phyloP scores from a whole-genome alignment of 306 rosid genomes.

The Dryas alaskensis region DNA sequence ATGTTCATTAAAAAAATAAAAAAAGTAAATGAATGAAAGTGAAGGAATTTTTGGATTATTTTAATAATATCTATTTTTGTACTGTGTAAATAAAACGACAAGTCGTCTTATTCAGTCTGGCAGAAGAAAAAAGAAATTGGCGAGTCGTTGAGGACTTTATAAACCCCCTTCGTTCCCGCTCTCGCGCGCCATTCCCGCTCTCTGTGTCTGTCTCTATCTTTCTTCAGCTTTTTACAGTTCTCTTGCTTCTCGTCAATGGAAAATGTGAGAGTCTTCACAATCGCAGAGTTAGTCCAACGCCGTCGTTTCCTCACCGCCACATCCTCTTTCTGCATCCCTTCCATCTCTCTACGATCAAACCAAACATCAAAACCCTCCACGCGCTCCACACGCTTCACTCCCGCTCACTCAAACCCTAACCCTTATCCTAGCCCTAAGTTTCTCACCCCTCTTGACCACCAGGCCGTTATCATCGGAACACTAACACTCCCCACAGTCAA shows the following conservation, averaged over 20 bases:
- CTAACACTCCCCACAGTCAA: constrained; percentile 40
- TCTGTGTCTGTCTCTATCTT: no score
- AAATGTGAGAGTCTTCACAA: constrained; percentile 19
- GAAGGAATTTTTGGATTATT: no score
- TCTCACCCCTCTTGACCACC: constrained; percentile 43
- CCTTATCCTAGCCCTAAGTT: constrained; percentile 29
- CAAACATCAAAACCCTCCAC: constrained; percentile 6
- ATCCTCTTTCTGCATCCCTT: constrained; percentile 24
- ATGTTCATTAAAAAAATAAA: no score
- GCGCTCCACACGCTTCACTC: not conserved
- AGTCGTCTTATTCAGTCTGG: no score
- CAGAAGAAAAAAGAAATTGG: not conserved
- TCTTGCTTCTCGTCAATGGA: constrained; percentile 31
- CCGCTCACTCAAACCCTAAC: constrained; percentile 15
- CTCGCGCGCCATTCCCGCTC: no score
- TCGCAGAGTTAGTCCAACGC: constrained; percentile 45
- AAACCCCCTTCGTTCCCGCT: not conserved
- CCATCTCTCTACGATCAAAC: constrained; percentile 17
- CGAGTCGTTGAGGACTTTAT: not conserved
- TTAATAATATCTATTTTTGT: no score
- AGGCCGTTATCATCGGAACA: constrained; percentile 55
- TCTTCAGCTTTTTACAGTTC: not conserved
- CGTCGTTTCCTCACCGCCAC: constrained; percentile 59
- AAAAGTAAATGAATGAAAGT: no score
- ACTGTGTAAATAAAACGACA: no score